phyloP scores from a whole-genome alignment of 1,139 yeast genomes.

The Suhomyces atakaporum region DNA sequence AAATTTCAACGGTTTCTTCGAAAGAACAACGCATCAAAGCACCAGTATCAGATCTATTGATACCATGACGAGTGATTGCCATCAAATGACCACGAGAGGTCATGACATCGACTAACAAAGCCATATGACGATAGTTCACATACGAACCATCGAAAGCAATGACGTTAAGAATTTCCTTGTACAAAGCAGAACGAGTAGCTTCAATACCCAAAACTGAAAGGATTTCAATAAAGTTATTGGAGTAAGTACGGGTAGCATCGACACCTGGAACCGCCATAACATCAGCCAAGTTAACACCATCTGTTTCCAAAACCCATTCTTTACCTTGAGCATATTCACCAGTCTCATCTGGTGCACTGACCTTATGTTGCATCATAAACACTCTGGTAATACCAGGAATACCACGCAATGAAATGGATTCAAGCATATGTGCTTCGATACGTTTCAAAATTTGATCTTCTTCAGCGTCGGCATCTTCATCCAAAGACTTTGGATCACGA shows the following conservation, averaged over 20 bases:
- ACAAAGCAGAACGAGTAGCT: constrained; percentile 94
- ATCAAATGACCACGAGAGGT: constrained; percentile 97
- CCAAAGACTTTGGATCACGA: constrained; percentile 91
- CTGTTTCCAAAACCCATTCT: constrained; percentile 98
- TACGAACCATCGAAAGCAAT: constrained; percentile 99
- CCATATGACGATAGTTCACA: constrained; percentile 98
- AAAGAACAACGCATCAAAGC: constrained; percentile 99
- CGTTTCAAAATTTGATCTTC: constrained; percentile 96
- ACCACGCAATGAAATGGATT: constrained; percentile 93
- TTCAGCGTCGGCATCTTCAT: constrained; percentile 92
- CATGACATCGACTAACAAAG: constrained; percentile 96
- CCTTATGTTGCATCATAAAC: constrained; percentile 91
- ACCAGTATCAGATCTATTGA: constrained; percentile 97
- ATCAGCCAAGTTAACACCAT: constrained; percentile 94
- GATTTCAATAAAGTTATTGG: constrained; percentile 95
- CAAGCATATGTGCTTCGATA: constrained; percentile 95
- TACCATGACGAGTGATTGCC: constrained; percentile 99
- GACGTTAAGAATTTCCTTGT: constrained; percentile 91
- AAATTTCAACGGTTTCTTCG: constrained; percentile 97
- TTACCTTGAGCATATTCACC: constrained; percentile 89
- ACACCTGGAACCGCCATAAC: constrained; percentile 96
- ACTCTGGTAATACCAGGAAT: constrained; percentile 92
- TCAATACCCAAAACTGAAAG: constrained; percentile 96
- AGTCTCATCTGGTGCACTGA: constrained; percentile 70
- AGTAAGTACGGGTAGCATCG: constrained; percentile 84